phyloP scores from a whole-genome alignment of 495 filamentous ascomycete genomes.

The Tricharina praecox region DNA sequence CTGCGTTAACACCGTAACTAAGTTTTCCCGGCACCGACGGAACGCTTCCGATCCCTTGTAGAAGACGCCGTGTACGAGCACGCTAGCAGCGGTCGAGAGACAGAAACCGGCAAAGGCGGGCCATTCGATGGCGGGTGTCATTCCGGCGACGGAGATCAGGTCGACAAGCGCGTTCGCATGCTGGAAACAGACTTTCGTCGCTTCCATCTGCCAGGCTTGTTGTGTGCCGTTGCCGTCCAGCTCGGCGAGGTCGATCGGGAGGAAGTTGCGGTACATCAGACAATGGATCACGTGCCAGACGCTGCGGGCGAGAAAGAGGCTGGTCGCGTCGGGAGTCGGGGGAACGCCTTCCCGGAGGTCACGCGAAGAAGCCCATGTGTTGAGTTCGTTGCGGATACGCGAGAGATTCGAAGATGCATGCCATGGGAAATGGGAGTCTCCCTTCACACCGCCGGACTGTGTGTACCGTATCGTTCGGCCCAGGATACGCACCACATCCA shows the following conservation, averaged over 20 bases:
- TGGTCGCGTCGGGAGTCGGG: conserved; percentile 56
- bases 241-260: conserved; percentile 66
- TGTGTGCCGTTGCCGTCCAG: conserved; percentile 63
- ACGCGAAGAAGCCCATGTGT: conserved; percentile 67
- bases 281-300: conserved; percentile 74
- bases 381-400: conserved; percentile 68
- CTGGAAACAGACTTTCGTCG: conserved; percentile 69
- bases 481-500: conserved; percentile 65
- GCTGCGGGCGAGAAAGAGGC: conserved; percentile 62
- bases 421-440: conserved; percentile 79
- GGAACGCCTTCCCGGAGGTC: conserved; percentile 62
- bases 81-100: conserved; percentile 63
- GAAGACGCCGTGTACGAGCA: conserved; percentile 69
- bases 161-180: conserved; percentile 78
- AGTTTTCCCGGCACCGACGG: conserved; percentile 1
- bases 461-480: conserved; percentile 73
- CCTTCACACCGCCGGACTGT: conserved; percentile 68
- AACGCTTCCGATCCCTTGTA: conserved; percentile 33
- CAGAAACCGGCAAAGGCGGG: conserved; percentile 70
- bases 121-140: conserved; percentile 53
- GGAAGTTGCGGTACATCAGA: conserved; percentile 66
- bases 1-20: conserved; percentile 41
- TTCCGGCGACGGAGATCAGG: conserved; percentile 57
- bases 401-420: conserved; percentile 68
- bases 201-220: conserved; percentile 80